Percentiles rank a stretch among this genome's conserved stretches.
Evolutionary conservation across 768 basidiomycete genomes (phyloP).

Genomic region (Agaricus blazei): DNA sequence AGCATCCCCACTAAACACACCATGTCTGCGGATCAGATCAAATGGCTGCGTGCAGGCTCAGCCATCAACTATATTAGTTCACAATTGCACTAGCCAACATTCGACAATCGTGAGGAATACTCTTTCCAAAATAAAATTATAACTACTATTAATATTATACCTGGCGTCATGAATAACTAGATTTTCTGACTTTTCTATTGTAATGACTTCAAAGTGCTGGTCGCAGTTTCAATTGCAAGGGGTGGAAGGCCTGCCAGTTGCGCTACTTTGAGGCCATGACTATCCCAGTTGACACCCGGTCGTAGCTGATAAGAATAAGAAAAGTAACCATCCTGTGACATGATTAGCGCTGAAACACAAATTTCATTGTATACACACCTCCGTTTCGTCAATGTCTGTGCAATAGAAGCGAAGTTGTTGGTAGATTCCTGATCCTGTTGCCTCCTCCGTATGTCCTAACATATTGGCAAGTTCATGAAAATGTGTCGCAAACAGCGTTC

Average conservation of each 20-base stretch:
- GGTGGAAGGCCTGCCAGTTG: constrained; percentile 80
- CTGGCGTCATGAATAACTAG: too few relatives aligned
- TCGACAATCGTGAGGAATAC: neutral
- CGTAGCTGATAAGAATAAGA: constrained; percentile 77
- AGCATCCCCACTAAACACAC: constrained; percentile 80
- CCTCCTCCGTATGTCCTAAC: constrained; percentile 53
- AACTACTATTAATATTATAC: neutral
- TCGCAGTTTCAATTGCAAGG: constrained; percentile 55
- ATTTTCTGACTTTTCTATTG: constrained; percentile 14
- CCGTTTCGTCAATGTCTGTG: constrained; percentile 77
- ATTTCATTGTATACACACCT: constrained; percentile 39
- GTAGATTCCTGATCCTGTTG: constrained; percentile 44
- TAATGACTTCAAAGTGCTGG: constrained; percentile 40
- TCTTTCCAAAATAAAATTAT: neutral
- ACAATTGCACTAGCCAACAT: neutral
- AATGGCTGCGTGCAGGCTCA: constrained; percentile 85
- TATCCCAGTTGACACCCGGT: constrained; percentile 85
- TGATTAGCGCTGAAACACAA: neutral
- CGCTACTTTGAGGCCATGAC: constrained; percentile 89
- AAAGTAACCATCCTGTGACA: constrained; percentile 64
- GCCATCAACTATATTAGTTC: constrained; percentile 88
- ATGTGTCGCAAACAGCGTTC: constrained; percentile 97
- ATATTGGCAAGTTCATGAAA: constrained; percentile 92
- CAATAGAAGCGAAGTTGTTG: constrained; percentile 77
- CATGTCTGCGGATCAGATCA: constrained; percentile 84